Percentiles rank a stretch among this genome's conserved stretches.
Evolutionary conservation across 2,329 filamentous ascomycete genomes (phyloP).

Genomic region (Colletotrichum nymphaeae): DNA sequence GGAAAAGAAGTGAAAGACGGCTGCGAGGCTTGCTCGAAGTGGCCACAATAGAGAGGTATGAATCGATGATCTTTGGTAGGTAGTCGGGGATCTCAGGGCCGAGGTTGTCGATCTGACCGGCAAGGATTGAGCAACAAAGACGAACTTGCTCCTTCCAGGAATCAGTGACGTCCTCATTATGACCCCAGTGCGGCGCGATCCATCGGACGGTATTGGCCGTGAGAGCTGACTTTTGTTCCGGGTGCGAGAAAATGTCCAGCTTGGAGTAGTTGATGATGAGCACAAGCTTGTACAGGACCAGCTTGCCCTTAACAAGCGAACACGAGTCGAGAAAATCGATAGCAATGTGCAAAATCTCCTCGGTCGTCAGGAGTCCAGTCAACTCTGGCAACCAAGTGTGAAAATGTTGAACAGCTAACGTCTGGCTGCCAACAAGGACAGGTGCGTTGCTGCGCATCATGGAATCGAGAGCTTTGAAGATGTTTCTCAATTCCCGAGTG

Average conservation of each 20-base stretch:
- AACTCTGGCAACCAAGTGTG: constrained; percentile 98
- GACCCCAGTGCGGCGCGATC: constrained; percentile 95
- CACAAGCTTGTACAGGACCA: constrained; percentile 91
- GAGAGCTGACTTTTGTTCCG: constrained; percentile 79
- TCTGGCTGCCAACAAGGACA: constrained; percentile 92
- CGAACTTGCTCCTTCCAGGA: constrained; percentile 95
- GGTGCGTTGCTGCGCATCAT: constrained; percentile 91
- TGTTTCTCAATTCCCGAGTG: constrained; percentile 82
- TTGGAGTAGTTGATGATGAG: constrained; percentile 92
- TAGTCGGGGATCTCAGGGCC: constrained; percentile 88
- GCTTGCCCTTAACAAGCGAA: constrained; percentile 85
- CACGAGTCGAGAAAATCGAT: constrained; percentile 96
- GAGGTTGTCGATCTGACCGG: constrained; percentile 83
- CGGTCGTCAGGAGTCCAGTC: constrained; percentile 76
- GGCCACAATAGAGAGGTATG: constrained; percentile 81
- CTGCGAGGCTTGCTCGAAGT: constrained; percentile 65
- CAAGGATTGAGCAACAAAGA: constrained; percentile 91
- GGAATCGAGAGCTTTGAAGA: constrained; percentile 89
- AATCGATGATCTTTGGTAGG: constrained; percentile 90
- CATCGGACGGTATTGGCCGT: constrained; percentile 87
- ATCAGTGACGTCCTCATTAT: constrained; percentile 76
- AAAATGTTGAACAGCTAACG: constrained; percentile 93
- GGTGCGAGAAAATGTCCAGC: constrained; percentile 82
- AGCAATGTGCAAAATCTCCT: constrained; percentile 91
- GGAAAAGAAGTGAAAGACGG: constrained; percentile 88